A percentile compares a stretch with the other conserved stretches of the same genome.
These are phyloP conservation scores for Barbatosphaeria neglecta DNA, from an alignment of 495 filamentous ascomycete species.

Conservation along the genomic window DNA sequence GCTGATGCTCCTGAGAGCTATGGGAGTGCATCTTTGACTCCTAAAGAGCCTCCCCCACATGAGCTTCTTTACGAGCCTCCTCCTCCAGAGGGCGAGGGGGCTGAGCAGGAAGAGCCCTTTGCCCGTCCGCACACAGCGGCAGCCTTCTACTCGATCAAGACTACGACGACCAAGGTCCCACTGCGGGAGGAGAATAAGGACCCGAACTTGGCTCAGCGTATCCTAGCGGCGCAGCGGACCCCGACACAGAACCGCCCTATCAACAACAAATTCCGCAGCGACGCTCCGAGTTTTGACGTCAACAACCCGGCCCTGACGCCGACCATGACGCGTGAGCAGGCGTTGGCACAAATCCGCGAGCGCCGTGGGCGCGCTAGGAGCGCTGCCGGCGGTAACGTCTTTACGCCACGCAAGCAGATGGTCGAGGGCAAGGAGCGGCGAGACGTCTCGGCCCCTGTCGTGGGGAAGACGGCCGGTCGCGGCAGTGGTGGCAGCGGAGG, in stretches of 20 bases:
- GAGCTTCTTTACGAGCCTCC: no score
- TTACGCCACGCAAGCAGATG: conserved; percentile 33
- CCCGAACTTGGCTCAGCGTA: conserved; percentile 14
- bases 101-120: not conserved
- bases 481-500: not conserved
- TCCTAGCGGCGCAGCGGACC: conserved; percentile 18
- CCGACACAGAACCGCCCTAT: conserved; percentile 13
- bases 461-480: no score
- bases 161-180: conserved; percentile 37
- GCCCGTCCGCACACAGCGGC: conserved; percentile 26
- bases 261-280: not conserved
- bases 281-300: conserved; percentile 24
- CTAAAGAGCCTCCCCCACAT: no score
- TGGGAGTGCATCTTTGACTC: no score
- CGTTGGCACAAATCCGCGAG: conserved; percentile 43
- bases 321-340: conserved; percentile 46
- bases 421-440: conserved; percentile 18
- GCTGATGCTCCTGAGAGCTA: no score
- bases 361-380: conserved; percentile 37
- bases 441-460: conserved; percentile 32
- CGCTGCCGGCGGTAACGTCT: conserved; percentile 13
- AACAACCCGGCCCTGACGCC: conserved; percentile 39
- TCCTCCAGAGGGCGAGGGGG: no score
- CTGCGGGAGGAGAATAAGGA: conserved; percentile 21
- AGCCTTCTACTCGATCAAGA: conserved; percentile 25